These are phyloP conservation scores for Aurinia saxatilis DNA, from an alignment of 345 rosid genomes.

Conservation along the genomic window DNA sequence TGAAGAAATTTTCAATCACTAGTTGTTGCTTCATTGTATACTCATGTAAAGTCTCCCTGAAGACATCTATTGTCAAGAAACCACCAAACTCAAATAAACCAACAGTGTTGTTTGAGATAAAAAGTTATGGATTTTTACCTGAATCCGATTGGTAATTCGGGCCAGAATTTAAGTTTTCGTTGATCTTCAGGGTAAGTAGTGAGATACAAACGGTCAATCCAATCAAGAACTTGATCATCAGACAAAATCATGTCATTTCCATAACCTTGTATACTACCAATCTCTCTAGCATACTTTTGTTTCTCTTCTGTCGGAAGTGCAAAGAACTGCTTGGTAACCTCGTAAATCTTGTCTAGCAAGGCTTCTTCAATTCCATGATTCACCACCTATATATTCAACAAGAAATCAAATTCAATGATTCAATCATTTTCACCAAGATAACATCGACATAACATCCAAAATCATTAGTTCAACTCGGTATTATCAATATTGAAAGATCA, in stretches of 20 bases:
- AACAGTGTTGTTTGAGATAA: not conserved
- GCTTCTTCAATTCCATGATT: conserved; percentile 45
- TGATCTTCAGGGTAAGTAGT: conserved; percentile 30
- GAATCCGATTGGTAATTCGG: conserved; percentile 39
- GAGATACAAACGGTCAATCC: conserved; percentile 50
- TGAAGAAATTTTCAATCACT: conserved; percentile 18
- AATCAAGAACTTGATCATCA: conserved; percentile 47
- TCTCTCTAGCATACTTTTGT: conserved; percentile 37
- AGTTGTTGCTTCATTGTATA: conserved; percentile 14
- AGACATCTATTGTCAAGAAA: too few species aligned
- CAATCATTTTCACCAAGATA: too few species aligned
- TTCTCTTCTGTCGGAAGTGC: conserved; percentile 43
- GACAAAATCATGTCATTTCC: conserved; percentile 49
- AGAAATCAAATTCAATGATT: not conserved
- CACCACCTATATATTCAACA: conserved; percentile 29
- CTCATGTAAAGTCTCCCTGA: conserved; percentile 28
- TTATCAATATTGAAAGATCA: too few species aligned
- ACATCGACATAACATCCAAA: too few species aligned
- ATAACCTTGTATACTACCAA: conserved; percentile 45
- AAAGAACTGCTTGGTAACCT: conserved; percentile 39
- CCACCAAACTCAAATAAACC: too few species aligned
- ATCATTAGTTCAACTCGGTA: too few species aligned
- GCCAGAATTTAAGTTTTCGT: conserved; percentile 41
- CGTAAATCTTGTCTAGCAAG: conserved; percentile 37
- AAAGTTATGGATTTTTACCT: conserved; percentile 20